These are phyloP conservation scores for Centaurea solstitialis DNA, from an alignment of 129 eudicot genomes.

Conservation along the genomic window DNA sequence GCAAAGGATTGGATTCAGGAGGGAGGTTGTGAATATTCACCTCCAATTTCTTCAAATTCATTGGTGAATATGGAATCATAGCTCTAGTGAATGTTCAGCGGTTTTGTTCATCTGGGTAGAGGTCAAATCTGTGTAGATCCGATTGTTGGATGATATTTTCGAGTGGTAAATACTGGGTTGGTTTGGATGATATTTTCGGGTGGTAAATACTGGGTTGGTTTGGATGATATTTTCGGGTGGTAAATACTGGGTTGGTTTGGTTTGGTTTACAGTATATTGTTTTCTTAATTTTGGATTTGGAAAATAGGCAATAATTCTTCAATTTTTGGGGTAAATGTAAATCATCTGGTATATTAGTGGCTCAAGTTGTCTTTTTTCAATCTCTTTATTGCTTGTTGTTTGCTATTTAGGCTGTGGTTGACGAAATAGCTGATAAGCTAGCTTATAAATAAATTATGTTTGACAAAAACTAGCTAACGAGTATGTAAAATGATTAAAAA, in stretches of 20 bases:
- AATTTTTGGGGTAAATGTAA: not conserved
- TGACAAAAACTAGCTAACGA: too few relatives aligned
- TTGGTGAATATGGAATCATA: conserved; percentile 39
- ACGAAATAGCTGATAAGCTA: too few relatives aligned
- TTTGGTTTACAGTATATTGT: not conserved
- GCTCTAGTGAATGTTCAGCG: not conserved
- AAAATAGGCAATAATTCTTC: not conserved
- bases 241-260: not conserved
- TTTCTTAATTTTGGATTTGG: not conserved
- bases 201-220: too few relatives aligned
- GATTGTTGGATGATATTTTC: not conserved
- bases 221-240: not conserved
- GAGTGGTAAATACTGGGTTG: too few relatives aligned
- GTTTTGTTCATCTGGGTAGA: not conserved
- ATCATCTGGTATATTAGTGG: not conserved
- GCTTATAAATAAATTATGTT: too few relatives aligned
- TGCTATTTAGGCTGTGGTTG: too few relatives aligned
- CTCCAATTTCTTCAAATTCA: conserved; percentile 16
- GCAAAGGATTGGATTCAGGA: conserved; percentile 83
- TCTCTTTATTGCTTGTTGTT: not conserved
- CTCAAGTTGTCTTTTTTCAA: not conserved
- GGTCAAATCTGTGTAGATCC: not conserved
- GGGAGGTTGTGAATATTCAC: conserved; percentile 27
- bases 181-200: not conserved
- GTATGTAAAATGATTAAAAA: too few relatives aligned